Conservation (phyloP, 2,329 filamentous ascomycete species). For the Stenocarpella maydis region DNA sequence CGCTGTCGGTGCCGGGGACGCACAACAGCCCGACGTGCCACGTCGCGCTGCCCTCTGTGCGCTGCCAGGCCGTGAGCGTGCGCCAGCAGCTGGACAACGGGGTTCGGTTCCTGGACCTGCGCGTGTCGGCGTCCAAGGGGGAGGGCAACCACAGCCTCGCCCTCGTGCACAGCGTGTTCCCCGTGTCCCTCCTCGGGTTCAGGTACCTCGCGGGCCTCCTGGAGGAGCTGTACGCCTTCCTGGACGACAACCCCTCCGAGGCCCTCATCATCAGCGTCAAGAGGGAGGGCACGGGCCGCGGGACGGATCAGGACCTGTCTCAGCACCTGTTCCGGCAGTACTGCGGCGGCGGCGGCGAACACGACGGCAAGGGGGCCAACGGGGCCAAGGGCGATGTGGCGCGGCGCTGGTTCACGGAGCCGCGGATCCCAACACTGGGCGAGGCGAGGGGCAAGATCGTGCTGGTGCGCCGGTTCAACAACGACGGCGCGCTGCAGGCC, state of each 20-base stretch:
- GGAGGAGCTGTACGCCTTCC: constrained; percentile 75
- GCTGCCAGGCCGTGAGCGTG: constrained; percentile 85
- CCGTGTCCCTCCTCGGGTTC: constrained; percentile 81
- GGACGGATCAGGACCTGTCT: constrained; percentile 81
- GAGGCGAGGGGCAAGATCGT: constrained; percentile 84
- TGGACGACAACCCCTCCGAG: constrained; percentile 80
- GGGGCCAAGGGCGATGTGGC: constrained; percentile 38
- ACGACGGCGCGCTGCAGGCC: constrained; percentile 63
- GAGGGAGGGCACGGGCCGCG: constrained; percentile 84
- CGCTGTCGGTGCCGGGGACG: constrained; percentile 90
- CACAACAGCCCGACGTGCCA: constrained; percentile 93
- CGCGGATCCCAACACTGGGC: constrained; percentile 79
- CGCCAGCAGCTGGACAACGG: constrained; percentile 85
- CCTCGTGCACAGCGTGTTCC: constrained; percentile 91
- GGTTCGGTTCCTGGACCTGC: constrained; percentile 92
- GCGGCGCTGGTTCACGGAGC: constrained; percentile 78
- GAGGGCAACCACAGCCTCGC: constrained; percentile 70
- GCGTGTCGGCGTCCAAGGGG: constrained; percentile 63
- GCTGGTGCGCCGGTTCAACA: constrained; percentile 79
- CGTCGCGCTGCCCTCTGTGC: constrained; percentile 86
- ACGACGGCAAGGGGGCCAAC: constrained; percentile 42
- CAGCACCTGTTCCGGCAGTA: constrained; percentile 79
- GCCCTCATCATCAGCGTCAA: constrained; percentile 88
- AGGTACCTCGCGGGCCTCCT: constrained; percentile 82
- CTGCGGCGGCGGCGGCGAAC: constrained; percentile 51